Percentiles rank a stretch among this genome's conserved stretches.
Evolutionary conservation across 2,329 filamentous ascomycete genomes (phyloP).

Genomic region (Drechslerella dactyloides): DNA sequence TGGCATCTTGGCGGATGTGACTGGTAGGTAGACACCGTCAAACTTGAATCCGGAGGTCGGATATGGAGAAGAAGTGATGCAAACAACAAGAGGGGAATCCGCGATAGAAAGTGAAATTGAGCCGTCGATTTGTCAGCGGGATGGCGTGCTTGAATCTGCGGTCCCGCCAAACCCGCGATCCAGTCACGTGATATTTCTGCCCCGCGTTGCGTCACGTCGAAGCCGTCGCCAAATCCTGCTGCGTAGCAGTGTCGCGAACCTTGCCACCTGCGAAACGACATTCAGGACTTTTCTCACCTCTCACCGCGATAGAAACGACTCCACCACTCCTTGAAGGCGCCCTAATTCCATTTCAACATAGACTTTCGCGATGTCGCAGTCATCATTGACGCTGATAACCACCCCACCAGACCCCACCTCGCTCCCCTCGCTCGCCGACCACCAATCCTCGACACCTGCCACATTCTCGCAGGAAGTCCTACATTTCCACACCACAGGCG

Average conservation of each 20-base stretch:
- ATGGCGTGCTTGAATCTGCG: neutral
- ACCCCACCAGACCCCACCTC: constrained; percentile 24
- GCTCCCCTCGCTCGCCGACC: constrained; percentile 43
- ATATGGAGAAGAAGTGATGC: too few relatives aligned
- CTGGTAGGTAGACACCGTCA: too few relatives aligned
- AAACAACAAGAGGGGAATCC: too few relatives aligned
- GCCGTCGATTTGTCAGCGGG: neutral
- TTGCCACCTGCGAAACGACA: too few relatives aligned
- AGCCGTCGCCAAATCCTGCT: too few relatives aligned
- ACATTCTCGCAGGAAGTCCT: constrained; percentile 44
- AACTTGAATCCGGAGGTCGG: too few relatives aligned
- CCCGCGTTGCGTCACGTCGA: neutral
- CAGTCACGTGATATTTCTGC: neutral
- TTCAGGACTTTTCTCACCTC: too few relatives aligned
- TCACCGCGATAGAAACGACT: too few relatives aligned
- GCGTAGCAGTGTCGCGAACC: neutral
- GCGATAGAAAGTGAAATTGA: too few relatives aligned
- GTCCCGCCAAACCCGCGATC: too few relatives aligned
- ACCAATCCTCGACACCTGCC: constrained; percentile 44
- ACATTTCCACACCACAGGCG: constrained; percentile 32
- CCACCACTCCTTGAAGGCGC: too few relatives aligned
- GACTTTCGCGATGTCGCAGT: constrained; percentile 31
- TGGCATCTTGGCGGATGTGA: constrained; percentile 23
- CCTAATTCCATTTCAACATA: too few relatives aligned
- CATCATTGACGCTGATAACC: constrained; percentile 33